A percentile compares a stretch with the other conserved stretches of the same genome.
Evolutionary conservation across 768 basidiomycete genomes (phyloP).

Genomic region (Tricholoma bakamatsutake): DNA sequence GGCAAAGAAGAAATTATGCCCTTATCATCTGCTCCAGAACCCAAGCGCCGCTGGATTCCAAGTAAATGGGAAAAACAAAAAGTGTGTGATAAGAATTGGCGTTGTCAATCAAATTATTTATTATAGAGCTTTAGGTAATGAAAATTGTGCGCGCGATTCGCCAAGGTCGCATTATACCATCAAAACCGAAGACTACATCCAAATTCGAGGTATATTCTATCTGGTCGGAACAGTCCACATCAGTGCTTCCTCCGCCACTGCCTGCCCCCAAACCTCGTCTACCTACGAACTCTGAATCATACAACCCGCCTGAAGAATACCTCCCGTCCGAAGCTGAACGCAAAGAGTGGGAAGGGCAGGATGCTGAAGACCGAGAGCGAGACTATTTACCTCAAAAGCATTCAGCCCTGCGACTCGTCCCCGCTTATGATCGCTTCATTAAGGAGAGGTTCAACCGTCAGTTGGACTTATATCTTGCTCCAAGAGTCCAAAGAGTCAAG

Average conservation of each 20-base stretch:
- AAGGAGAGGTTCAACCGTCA: conserved; percentile 92
- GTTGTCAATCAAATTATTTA: conserved; percentile 2
- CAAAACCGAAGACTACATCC: conserved; percentile 73
- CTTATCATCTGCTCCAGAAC: conserved; percentile 84
- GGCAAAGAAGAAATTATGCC: conserved; percentile 96
- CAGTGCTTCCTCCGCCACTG: conserved; percentile 70
- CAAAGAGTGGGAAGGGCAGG: conserved; percentile 74
- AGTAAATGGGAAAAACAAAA: conserved; percentile 99
- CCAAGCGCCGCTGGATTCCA: conserved; percentile 93
- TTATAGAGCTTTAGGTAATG: conserved; percentile 64
- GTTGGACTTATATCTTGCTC: conserved; percentile 94
- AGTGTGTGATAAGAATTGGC: conserved; percentile 36
- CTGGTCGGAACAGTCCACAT: conserved; percentile 78
- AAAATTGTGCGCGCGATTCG: conserved; percentile 99
- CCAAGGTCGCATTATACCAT: conserved; percentile 87
- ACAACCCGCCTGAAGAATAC: conserved; percentile 98
- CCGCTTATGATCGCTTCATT: conserved; percentile 87
- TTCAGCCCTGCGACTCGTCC: conserved; percentile 79
- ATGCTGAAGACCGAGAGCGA: conserved; percentile 84
- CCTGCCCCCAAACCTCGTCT: conserved; percentile 89
- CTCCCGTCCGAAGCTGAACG: conserved; percentile 80
- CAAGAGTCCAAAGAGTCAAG: conserved; percentile 79
- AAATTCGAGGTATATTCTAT: conserved; percentile 78
- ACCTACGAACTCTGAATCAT: conserved; percentile 93
- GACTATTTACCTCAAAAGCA: conserved; percentile 89